Evolutionary conservation across 371 early-diverging fungal species (phyloP).

Genomic region (Phascolomyces articulosus): DNA sequence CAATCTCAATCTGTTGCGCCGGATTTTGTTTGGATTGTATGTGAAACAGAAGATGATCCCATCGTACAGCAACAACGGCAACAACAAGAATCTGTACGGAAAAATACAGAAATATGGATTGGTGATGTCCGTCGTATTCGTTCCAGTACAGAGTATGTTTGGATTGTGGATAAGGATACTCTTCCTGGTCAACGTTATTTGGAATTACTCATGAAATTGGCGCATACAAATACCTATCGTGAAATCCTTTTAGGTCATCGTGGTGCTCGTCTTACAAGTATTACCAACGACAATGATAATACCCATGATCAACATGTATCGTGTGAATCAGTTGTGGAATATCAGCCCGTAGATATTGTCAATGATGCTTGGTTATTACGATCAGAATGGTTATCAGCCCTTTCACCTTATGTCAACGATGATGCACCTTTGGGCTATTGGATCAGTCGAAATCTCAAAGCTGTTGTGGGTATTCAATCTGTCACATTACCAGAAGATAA

Average conservation of each 20-base stretch:
- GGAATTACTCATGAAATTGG: constrained; percentile 6
- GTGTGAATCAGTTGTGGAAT: not conserved
- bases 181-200: constrained; percentile 6
- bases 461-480: not conserved
- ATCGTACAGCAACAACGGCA: not conserved
- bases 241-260: constrained; percentile 1
- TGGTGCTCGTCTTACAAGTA: not conserved
- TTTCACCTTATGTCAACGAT: not conserved
- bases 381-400: constrained; percentile 6
- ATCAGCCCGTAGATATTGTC: not conserved
- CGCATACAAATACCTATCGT: not conserved
- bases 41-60: constrained; percentile 8
- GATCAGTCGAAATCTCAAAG: constrained; percentile 6
- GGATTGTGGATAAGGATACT: constrained; percentile 7
- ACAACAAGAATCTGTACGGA: not conserved
- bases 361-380: constrained; percentile 5
- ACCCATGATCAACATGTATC: not conserved
- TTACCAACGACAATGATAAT: too few species aligned
- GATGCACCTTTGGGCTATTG: constrained; percentile 4
- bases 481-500: not conserved
- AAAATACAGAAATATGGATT: not conserved
- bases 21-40: constrained; percentile 8
- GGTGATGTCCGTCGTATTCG: not conserved
- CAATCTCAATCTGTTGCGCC: not conserved
- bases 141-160: constrained; percentile 4